Evolutionary conservation across 108 stramenopile species (phyloP).

Genomic region (Skeletonema marinoi): DNA sequence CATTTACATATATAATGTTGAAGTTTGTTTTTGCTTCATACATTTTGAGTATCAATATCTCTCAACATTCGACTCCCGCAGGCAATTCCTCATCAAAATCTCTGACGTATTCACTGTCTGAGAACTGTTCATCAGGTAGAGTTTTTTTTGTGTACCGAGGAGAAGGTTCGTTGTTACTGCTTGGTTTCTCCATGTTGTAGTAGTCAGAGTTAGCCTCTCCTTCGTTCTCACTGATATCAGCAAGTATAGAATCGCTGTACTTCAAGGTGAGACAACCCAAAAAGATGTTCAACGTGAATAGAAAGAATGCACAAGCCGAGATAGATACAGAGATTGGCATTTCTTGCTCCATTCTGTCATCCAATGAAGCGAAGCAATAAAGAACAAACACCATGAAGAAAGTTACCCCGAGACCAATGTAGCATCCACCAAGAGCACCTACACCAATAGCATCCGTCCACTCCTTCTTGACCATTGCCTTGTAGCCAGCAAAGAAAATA

Average conservation of each 20-base stretch:
- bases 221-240: background rate
- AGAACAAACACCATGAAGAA: background rate
- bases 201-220: background rate
- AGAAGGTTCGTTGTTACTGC: background rate
- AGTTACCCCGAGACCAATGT: background rate
- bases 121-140: too few species aligned
- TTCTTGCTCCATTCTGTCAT: background rate
- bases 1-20: too few species aligned
- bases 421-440: background rate
- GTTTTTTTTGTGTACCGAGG: too few species aligned
- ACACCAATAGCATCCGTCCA: background rate
- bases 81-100: too few species aligned
- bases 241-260: background rate
- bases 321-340: background rate
- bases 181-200: background rate
- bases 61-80: too few species aligned
- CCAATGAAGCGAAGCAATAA: background rate
- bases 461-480: background rate
- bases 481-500: background rate
- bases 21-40: too few species aligned
- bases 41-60: too few species aligned
- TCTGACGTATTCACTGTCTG: too few species aligned
- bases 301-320: background rate
- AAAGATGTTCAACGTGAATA: background rate
- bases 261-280: background rate